These are phyloP conservation scores for Nemania sp. DNA, from an alignment of 2,329 filamentous ascomycete species.

Conservation along the genomic window DNA sequence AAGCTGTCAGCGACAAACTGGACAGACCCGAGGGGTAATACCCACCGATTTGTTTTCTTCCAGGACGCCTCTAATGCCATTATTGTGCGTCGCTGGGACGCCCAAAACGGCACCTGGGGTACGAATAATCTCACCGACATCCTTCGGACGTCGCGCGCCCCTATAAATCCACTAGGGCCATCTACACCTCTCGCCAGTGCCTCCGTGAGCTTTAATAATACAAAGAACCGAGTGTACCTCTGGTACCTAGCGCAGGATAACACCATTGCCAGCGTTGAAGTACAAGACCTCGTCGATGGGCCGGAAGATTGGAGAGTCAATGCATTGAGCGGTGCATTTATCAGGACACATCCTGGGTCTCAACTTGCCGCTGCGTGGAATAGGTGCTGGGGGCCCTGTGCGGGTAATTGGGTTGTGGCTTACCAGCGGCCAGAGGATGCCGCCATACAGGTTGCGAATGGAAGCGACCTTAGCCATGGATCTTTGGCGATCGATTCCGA, in stretches of 20 bases:
- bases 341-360: constrained; percentile 31
- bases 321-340: constrained; percentile 20
- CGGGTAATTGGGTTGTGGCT: constrained; percentile 32
- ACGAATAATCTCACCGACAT: constrained; percentile 35
- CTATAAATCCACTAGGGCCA: constrained; percentile 25
- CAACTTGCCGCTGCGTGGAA: constrained; percentile 36
- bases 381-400: constrained; percentile 21
- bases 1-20: constrained; percentile 36
- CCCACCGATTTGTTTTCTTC: constrained; percentile 35
- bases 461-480: constrained; percentile 27
- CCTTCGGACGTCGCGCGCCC: constrained; percentile 29
- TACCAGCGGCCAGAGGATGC: constrained; percentile 34
- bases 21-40: constrained; percentile 30
- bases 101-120: constrained; percentile 34
- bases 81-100: constrained; percentile 37
- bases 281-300: constrained; percentile 23
- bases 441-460: constrained; percentile 34
- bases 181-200: constrained; percentile 35
- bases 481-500: constrained; percentile 27
- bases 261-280: constrained; percentile 29
- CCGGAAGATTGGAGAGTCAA: constrained; percentile 33
- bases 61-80: constrained; percentile 33
- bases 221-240: constrained; percentile 27
- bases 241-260: constrained; percentile 32
- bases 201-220: constrained; percentile 25